These are phyloP conservation scores for Rutidosis leptorrhynchoides DNA, from an alignment of 129 eudicot genomes.

Conservation along the genomic window DNA sequence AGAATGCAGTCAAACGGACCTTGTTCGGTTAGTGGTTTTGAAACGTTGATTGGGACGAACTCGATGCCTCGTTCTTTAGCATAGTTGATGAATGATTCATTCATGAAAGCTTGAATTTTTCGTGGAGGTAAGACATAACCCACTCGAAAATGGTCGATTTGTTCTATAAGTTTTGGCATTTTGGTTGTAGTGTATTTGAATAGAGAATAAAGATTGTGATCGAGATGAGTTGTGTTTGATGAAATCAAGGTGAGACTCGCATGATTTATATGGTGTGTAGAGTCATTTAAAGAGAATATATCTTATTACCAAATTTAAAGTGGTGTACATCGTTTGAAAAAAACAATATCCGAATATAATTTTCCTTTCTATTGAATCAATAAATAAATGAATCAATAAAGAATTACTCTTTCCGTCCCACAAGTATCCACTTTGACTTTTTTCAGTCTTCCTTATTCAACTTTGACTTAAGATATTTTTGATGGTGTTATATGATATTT, in stretches of 20 bases:
- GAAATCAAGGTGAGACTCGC: neutral
- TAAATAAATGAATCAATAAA: too few relatives aligned
- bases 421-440: too few relatives aligned
- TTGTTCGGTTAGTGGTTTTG: slow-evolving; percentile 46
- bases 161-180: slow-evolving; percentile 12
- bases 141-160: slow-evolving; percentile 31
- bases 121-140: slow-evolving; percentile 61
- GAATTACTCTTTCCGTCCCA: too few relatives aligned
- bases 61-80: slow-evolving; percentile 41
- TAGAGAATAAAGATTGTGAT: neutral
- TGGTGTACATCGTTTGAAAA: too few relatives aligned
- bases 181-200: neutral
- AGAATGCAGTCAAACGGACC: slow-evolving; percentile 58
- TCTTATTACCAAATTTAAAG: too few relatives aligned
- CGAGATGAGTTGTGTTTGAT: slow-evolving; percentile 20
- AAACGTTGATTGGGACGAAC: slow-evolving; percentile 40
- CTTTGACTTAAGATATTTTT: too few relatives aligned
- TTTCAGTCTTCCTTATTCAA: too few relatives aligned
- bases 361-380: too few relatives aligned
- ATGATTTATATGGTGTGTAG: too few relatives aligned
- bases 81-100: slow-evolving; percentile 38
- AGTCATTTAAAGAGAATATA: too few relatives aligned
- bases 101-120: slow-evolving; percentile 50
- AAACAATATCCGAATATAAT: too few relatives aligned
- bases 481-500: too few relatives aligned